Conservation (phyloP, 495 filamentous ascomycete genomes). For the Hyaloscypha variabilis region DNA sequence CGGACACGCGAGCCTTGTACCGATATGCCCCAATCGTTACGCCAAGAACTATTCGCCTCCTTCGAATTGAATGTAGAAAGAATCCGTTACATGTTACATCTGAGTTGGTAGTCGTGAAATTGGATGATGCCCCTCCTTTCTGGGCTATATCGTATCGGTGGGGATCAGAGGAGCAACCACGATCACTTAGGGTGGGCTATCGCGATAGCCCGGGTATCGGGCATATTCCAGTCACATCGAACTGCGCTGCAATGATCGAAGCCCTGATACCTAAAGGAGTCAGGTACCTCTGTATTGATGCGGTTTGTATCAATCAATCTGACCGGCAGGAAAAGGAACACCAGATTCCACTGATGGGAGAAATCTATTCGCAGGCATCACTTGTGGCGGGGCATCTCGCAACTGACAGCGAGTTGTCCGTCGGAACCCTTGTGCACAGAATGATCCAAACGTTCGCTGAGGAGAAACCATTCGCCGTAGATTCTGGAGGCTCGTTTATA, state of each 20-base stretch:
- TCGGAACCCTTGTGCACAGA: not conserved
- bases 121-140: not conserved
- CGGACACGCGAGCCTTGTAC: not conserved
- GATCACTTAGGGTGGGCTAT: not conserved
- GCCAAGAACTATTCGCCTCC: not conserved
- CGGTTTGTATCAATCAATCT: not conserved
- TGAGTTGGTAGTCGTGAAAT: not conserved
- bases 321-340: not conserved
- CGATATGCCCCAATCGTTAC: not conserved
- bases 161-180: not conserved
- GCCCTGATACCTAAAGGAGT: not conserved
- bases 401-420: not conserved
- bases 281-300: not conserved
- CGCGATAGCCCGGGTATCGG: not conserved
- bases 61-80: not conserved
- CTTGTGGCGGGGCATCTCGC: not conserved
- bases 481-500: not conserved
- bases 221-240: not conserved
- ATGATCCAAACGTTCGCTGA: not conserved
- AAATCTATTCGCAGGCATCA: not conserved
- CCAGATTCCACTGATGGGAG: not conserved
- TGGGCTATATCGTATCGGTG: not conserved
- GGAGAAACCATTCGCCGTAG: not conserved
- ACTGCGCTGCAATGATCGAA: not conserved
- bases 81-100: not conserved